A percentile compares a stretch with the other conserved stretches of the same genome.
Evolutionary conservation across 495 filamentous ascomycete species (phyloP).

Genomic region (Daldinia caldariorum): DNA sequence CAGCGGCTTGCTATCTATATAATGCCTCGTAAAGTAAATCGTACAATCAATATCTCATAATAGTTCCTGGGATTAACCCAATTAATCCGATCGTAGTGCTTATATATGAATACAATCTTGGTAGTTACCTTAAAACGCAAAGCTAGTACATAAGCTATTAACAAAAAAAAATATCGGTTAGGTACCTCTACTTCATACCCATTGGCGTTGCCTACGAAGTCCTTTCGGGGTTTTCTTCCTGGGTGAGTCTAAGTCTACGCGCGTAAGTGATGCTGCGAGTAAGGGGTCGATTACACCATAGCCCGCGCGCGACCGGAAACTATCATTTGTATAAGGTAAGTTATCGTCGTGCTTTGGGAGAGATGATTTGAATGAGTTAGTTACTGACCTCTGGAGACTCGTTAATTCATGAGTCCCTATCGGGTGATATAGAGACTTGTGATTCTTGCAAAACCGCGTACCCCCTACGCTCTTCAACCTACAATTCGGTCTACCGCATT

Average conservation of each 20-base stretch:
- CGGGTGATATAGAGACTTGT: conserved; percentile 28
- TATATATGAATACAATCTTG: neutral
- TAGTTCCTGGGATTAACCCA: neutral
- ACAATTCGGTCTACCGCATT: conserved; percentile 36
- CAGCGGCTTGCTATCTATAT: neutral
- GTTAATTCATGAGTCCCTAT: conserved; percentile 29
- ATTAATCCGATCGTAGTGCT: neutral
- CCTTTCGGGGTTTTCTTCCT: conserved; percentile 27
- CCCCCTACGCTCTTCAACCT: conserved; percentile 34
- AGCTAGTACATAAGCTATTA: neutral
- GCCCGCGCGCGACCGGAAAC: conserved; percentile 36
- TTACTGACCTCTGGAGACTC: conserved; percentile 37
- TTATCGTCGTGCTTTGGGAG: neutral
- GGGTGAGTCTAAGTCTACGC: conserved; percentile 9
- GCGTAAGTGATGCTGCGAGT: conserved; percentile 29
- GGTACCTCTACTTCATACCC: conserved; percentile 22
- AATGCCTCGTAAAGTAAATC: neutral
- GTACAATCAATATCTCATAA: conserved; percentile 1
- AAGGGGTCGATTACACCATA: conserved; percentile 34
- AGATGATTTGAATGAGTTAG: neutral
- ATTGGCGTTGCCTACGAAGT: conserved; percentile 21
- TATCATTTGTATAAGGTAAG: conserved; percentile 14
- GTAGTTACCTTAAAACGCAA: neutral
- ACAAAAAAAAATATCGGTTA: neutral
- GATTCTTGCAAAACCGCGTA: conserved; percentile 38